A percentile compares a stretch with the other conserved stretches of the same genome.
These are phyloP conservation scores for Plenodomus tracheiphilus DNA, from an alignment of 2,329 filamentous ascomycete species.

Conservation along the genomic window DNA sequence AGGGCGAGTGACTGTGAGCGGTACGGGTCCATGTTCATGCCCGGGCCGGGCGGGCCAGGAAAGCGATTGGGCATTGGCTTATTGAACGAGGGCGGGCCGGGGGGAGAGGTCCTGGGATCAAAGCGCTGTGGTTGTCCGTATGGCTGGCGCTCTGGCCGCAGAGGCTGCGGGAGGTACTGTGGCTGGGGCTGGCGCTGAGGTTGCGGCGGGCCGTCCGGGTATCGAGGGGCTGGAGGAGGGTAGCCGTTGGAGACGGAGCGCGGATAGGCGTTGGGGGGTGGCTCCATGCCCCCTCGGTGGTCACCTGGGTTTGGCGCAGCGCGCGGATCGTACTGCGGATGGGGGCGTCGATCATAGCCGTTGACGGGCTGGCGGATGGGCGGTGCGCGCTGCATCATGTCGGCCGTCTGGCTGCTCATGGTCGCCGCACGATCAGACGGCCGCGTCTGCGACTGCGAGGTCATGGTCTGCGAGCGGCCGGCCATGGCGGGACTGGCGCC, in stretches of 20 bases:
- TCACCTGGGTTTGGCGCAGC: slow-evolving; percentile 26
- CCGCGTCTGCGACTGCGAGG: slow-evolving; percentile 68
- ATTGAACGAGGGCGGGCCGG: slow-evolving; percentile 53
- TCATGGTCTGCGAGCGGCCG: slow-evolving; percentile 95
- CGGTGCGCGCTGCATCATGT: slow-evolving; percentile 65
- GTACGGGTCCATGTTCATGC: slow-evolving; percentile 82
- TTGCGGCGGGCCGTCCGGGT: slow-evolving; percentile 39
- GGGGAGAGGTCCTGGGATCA: slow-evolving; percentile 60
- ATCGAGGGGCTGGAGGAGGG: slow-evolving; percentile 38
- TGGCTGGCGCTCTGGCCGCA: slow-evolving; percentile 66
- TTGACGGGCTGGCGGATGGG: slow-evolving; percentile 59
- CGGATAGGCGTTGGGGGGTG: slow-evolving; percentile 26
- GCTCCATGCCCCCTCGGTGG: slow-evolving; percentile 32
- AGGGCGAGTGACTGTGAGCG: slow-evolving; percentile 92
- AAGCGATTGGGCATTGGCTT: slow-evolving; percentile 63
- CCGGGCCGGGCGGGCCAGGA: slow-evolving; percentile 60
- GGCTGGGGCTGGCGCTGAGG: slow-evolving; percentile 51
- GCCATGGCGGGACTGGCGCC: slow-evolving; percentile 74
- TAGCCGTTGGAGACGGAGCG: slow-evolving; percentile 46
- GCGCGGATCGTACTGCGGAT: slow-evolving; percentile 33
- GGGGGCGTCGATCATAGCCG: slow-evolving; percentile 45
- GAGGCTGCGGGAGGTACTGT: slow-evolving; percentile 63
- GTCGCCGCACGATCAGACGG: slow-evolving; percentile 75
- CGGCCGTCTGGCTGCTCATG: slow-evolving; percentile 51
- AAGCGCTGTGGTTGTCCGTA: slow-evolving; percentile 74